Evolutionary conservation across 2,329 filamentous ascomycete species (phyloP).

Genomic region (Diaporthe citriasiana): DNA sequence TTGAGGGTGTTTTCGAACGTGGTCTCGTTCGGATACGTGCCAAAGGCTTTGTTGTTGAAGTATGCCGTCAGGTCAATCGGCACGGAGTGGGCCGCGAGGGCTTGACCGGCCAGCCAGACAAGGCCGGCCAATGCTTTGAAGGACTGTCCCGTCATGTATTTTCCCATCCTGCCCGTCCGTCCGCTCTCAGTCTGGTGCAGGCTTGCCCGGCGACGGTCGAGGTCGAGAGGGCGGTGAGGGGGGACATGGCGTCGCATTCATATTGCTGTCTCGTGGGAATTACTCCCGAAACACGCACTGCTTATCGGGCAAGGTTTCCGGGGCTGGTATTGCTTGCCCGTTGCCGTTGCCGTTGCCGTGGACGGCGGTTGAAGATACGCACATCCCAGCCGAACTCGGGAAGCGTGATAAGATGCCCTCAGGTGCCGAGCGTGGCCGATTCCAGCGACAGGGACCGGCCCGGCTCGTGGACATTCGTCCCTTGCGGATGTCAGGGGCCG

Average conservation of each 20-base stretch:
- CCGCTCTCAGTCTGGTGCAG: not conserved
- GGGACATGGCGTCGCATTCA: slow-evolving; percentile 32
- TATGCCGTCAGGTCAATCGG: slow-evolving; percentile 52
- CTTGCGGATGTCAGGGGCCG: slow-evolving; percentile 26
- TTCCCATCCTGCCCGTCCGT: slow-evolving; percentile 15
- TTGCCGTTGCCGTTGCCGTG: slow-evolving; percentile 14
- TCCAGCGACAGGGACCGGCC: slow-evolving; percentile 28
- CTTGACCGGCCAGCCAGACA: slow-evolving; percentile 17
- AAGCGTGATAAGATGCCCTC: slow-evolving; percentile 37
- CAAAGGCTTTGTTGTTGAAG: slow-evolving; percentile 65
- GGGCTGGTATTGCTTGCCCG: not conserved
- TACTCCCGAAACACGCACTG: not conserved
- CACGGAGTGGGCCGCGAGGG: slow-evolving; percentile 45
- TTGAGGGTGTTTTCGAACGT: slow-evolving; percentile 57
- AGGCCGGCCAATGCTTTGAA: slow-evolving; percentile 6
- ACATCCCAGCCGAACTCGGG: slow-evolving; percentile 11
- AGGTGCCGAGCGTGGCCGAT: slow-evolving; percentile 20
- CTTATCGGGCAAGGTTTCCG: slow-evolving; percentile 18
- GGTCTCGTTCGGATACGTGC: slow-evolving; percentile 59
- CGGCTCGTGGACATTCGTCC: slow-evolving; percentile 20
- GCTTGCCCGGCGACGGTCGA: not conserved
- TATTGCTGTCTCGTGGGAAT: slow-evolving; percentile 8
- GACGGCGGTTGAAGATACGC: slow-evolving; percentile 12
- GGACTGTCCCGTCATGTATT: not conserved
- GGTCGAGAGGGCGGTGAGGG: not conserved